Evolutionary conservation across 1,284 basidiomycete genomes (phyloP), one percentile per base, ranked within the genome.

Genomic region (Exobasidium rhododendri): DNA sequence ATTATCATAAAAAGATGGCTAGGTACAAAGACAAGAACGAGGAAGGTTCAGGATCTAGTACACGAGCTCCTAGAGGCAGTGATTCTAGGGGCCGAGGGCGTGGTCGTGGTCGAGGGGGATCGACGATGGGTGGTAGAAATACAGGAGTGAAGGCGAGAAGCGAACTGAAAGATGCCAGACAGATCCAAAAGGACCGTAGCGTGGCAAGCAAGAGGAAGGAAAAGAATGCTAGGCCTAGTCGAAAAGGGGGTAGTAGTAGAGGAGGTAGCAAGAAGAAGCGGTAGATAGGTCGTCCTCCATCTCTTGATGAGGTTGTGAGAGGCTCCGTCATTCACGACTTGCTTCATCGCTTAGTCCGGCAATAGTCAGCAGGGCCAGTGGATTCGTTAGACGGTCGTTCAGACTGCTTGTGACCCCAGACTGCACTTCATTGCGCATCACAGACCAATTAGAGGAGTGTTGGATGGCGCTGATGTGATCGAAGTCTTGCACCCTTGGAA

Each of bases 161-260:
- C 58, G 91, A 92, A 80, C 85, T 92, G 77, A 92, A 90, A 82
- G 88, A 85, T 0, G 87, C 86, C 40, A 89, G 91, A 56, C 89
- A 92, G 77, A 92, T 94, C 66, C 85, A 89, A 62, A 92, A 88
- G 77, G 81, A 84, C 29, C 85, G 91, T 64, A 86, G 86, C 74
- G 57, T 75, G 68, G 72, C 81, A 74, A 87, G 89, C 69, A 85
- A 85, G 63, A 85, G 83, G 70, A 86, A 83, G 75, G 85, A 84
- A 24, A 91, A 90, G 83, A 92, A 91, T 75, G 88, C 89, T 24
- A 83, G 90, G 28, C 65, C 69, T 14, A 68, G 71, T 62, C 69
- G 71, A 59, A 64, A 70, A 1, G 3, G 60, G 7, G 40, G 46
- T n/a, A 40, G 58, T 3, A 32, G 59, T 11, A 32, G 59, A 10